These are phyloP conservation scores for Lactarius hengduanensis DNA, from an alignment of 768 basidiomycete genomes.

Conservation along the genomic window DNA sequence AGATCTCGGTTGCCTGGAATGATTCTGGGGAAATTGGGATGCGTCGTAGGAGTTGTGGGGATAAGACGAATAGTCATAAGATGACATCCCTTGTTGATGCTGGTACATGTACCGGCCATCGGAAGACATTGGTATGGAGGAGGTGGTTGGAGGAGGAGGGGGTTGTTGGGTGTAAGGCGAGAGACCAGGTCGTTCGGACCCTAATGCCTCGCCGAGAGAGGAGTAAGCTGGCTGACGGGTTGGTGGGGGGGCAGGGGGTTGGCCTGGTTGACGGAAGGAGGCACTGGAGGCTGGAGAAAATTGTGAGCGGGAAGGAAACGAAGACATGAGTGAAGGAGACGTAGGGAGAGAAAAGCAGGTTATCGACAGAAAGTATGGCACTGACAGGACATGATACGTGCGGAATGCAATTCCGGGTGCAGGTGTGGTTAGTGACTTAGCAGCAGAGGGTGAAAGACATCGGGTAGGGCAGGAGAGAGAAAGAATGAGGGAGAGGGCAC, in stretches of 20 bases:
- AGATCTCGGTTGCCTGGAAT: constrained; percentile 31
- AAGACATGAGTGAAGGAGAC: constrained; percentile 17
- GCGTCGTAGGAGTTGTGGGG: constrained; percentile 35
- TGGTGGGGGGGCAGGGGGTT: constrained; percentile 21
- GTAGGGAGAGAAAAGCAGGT: not conserved
- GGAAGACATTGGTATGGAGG: constrained; percentile 42
- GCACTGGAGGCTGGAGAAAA: constrained; percentile 25
- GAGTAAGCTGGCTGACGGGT: constrained; percentile 29
- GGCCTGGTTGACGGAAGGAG: constrained; percentile 22
- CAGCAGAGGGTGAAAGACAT: constrained; percentile 24
- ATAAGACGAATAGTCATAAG: constrained; percentile 54
- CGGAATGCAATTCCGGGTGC: constrained; percentile 17
- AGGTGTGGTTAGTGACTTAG: constrained; percentile 7
- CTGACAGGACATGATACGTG: constrained; percentile 31
- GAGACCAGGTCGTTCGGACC: constrained; percentile 22
- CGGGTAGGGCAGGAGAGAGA: constrained; percentile 11
- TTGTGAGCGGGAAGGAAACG: constrained; percentile 25
- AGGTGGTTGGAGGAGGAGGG: constrained; percentile 11
- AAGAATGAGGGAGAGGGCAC: constrained; percentile 1
- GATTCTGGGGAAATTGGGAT: constrained; percentile 33
- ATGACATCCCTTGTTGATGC: constrained; percentile 41
- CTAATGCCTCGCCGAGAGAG: constrained; percentile 32
- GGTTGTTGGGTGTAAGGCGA: constrained; percentile 25
- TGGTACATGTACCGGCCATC: constrained; percentile 59
- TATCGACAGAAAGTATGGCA: constrained; percentile 27